phyloP scores from a whole-genome alignment of 768 basidiomycete species.

The Pholiota microspora region DNA sequence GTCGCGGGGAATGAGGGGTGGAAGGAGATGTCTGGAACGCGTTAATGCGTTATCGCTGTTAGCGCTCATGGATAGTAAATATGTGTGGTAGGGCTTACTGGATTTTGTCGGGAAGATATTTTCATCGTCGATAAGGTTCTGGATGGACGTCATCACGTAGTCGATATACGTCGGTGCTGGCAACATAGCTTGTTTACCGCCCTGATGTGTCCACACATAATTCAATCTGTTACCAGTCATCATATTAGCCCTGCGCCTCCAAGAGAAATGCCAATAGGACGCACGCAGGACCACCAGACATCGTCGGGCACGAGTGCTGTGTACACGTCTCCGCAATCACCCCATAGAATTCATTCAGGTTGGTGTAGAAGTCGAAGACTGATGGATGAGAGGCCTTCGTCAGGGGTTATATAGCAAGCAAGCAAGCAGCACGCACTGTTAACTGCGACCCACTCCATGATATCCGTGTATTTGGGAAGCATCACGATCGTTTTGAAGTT shows the following conservation, averaged over 20 bases:
- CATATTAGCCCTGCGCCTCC: not conserved
- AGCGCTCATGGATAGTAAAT: not conserved
- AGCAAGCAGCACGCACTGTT: slow-evolving; percentile 62
- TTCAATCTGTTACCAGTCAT: slow-evolving; percentile 58
- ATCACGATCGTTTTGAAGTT: slow-evolving; percentile 99
- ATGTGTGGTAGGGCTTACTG: slow-evolving; percentile 45
- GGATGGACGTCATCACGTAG: slow-evolving; percentile 96
- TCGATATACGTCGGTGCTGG: slow-evolving; percentile 97
- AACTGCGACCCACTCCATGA: slow-evolving; percentile 96
- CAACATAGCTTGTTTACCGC: slow-evolving; percentile 81
- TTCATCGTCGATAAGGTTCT: slow-evolving; percentile 93
- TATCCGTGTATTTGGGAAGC: slow-evolving; percentile 91
- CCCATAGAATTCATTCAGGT: slow-evolving; percentile 95
- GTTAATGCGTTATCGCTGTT: not conserved
- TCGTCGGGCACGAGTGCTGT: slow-evolving; percentile 82
- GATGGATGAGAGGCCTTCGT: not conserved
- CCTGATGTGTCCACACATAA: slow-evolving; percentile 93
- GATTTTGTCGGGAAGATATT: slow-evolving; percentile 93
- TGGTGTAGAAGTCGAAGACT: slow-evolving; percentile 99
- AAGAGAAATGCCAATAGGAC: slow-evolving; percentile 27
- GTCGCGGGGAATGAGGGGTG: slow-evolving; percentile 87
- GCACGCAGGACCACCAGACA: slow-evolving; percentile 86
- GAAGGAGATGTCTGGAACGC: slow-evolving; percentile 72
- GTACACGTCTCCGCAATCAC: slow-evolving; percentile 93
- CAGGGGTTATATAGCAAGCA: not conserved